Conservation (phyloP, 108 stramenopile genomes). For the Cyclostephanos tholiformis region DNA sequence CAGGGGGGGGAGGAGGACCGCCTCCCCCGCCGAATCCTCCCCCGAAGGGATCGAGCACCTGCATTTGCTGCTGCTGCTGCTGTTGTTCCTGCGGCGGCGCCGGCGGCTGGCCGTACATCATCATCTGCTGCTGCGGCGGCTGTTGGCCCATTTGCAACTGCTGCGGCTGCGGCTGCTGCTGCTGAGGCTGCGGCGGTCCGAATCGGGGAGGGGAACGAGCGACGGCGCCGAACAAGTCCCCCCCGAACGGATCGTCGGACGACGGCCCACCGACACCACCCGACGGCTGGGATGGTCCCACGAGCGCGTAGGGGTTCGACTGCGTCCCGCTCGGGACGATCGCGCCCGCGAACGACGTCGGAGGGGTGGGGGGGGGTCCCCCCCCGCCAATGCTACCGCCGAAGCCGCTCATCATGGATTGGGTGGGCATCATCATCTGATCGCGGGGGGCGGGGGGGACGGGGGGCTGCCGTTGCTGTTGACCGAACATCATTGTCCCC, state of each 20-base stretch:
- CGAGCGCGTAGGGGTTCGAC: conserved; percentile 54
- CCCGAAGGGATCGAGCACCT: neutral
- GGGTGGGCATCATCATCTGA: conserved; percentile 24
- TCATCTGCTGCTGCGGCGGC: conserved; percentile 16
- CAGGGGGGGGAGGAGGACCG: neutral
- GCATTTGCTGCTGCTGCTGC: conserved; percentile 9
- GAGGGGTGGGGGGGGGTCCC: no score
- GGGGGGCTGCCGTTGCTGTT: conserved; percentile 10
- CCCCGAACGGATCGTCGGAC: conserved; percentile 17
- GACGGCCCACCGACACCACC: no score
- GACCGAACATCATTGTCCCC: conserved; percentile 10
- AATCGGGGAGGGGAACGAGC: conserved; percentile 27
- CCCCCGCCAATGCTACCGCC: no score
- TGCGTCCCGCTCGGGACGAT: conserved; percentile 62
- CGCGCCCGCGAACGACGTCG: conserved; percentile 50
- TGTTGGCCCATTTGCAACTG: conserved; percentile 18
- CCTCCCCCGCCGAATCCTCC: neutral
- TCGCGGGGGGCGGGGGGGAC: no score
- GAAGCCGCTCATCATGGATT: conserved; percentile 19
- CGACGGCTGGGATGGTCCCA: no score
- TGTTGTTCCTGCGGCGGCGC: no score
- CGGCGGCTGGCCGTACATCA: no score
- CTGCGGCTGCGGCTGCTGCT: conserved; percentile 25
- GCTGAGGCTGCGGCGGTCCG: conserved; percentile 34
- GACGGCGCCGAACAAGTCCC: conserved; percentile 29